A percentile compares a stretch with the other conserved stretches of the same genome.
Evolutionary conservation across 208 protist genomes (phyloP).

Genomic region (Crithidia brevicula): DNA sequence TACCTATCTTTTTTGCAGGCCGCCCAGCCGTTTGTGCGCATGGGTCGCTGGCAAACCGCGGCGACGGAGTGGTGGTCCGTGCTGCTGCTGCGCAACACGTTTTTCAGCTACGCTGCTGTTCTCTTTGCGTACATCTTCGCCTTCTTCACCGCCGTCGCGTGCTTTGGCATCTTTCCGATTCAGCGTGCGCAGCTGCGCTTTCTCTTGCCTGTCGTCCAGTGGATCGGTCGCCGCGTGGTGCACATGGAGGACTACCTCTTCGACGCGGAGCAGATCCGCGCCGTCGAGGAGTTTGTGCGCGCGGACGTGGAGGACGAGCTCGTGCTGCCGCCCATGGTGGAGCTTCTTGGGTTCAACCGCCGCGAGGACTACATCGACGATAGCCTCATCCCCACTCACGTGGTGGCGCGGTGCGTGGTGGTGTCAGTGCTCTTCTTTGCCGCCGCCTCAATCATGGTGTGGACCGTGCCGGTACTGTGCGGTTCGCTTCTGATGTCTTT

Average conservation of each 20-base stretch:
- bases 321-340: slow-evolving; percentile 38
- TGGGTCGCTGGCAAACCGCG: slow-evolving; percentile 10
- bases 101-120: slow-evolving; percentile 5
- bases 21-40: slow-evolving; percentile 18
- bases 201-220: slow-evolving; percentile 43
- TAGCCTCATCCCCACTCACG: slow-evolving; percentile 27
- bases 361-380: slow-evolving; percentile 48
- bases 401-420: slow-evolving; percentile 45
- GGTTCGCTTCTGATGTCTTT: slow-evolving; percentile 33
- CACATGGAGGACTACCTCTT: slow-evolving; percentile 75
- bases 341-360: slow-evolving; percentile 39
- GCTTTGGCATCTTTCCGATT: slow-evolving; percentile 45
- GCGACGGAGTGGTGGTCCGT: slow-evolving; percentile 23
- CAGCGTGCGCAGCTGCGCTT: slow-evolving; percentile 53
- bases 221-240: slow-evolving; percentile 44
- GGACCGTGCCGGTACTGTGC: slow-evolving; percentile 42
- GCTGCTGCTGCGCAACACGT: slow-evolving; percentile 21
- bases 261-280: slow-evolving; percentile 41
- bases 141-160: slow-evolving; percentile 11
- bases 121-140: background rate
- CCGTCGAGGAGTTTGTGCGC: slow-evolving; percentile 46
- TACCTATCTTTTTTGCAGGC: slow-evolving; percentile 21
- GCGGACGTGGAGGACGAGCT: slow-evolving; percentile 39
- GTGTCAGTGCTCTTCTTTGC: slow-evolving; percentile 65
- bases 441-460: slow-evolving; percentile 41